Evolutionary conservation across 805 yeast species (phyloP).

Genomic region (Ogataea haglerorum): DNA sequence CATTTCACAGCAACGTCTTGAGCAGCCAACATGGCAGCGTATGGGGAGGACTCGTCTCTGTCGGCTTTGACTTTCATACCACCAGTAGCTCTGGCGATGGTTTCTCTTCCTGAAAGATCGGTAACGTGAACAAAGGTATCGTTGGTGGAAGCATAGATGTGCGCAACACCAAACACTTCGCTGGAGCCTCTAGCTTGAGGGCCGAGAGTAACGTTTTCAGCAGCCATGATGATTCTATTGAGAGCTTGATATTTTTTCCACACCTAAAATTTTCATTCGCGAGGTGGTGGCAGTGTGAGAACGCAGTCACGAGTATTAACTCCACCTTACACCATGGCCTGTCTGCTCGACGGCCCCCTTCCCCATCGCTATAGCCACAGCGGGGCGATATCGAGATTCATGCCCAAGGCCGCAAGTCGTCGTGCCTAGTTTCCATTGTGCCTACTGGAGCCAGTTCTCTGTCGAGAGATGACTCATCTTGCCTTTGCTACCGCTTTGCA

Average conservation of each 20-base stretch:
- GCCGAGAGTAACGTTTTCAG: constrained; percentile 64
- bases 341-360: background rate
- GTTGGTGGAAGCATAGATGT: constrained; percentile 99
- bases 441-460: no score
- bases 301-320: constrained; percentile 4
- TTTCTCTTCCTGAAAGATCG: constrained; percentile 99
- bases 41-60: constrained; percentile 99
- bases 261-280: constrained; percentile 19
- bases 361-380: no score
- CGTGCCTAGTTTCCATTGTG: no score
- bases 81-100: constrained; percentile 99
- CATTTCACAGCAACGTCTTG: constrained; percentile 99
- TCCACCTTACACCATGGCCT: constrained; percentile 2
- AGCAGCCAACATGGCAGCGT: constrained; percentile 99
- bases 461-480: no score
- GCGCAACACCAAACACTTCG: constrained; percentile 99
- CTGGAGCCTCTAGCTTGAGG: constrained; percentile 94
- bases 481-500: background rate
- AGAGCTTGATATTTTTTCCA: constrained; percentile 7
- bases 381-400: no score
- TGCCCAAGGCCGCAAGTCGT: no score
- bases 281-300: constrained; percentile 5
- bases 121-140: constrained; percentile 99
- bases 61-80: constrained; percentile 99
- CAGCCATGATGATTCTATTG: constrained; percentile 11